Percentiles rank a stretch among this genome's conserved stretches.
phyloP scores from a whole-genome alignment of 116 monocot species.

The Posidonia oceanica region DNA sequence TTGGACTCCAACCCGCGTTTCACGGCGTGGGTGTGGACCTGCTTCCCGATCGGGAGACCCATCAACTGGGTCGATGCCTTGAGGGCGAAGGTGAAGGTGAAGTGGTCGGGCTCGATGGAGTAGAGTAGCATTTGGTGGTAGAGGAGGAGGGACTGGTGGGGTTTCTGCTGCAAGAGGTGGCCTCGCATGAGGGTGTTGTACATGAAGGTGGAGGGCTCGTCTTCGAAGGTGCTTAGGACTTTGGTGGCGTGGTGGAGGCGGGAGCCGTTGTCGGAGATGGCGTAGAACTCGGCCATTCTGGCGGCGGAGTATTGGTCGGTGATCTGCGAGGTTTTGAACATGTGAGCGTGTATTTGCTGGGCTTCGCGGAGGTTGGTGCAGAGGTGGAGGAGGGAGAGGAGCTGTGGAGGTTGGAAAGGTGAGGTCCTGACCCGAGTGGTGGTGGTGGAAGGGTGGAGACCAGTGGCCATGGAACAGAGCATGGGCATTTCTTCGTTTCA shows the following conservation, averaged over 20 bases:
- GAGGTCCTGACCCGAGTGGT: not conserved
- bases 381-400: conserved; percentile 32
- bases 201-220: conserved; percentile 18
- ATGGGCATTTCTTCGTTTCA: not conserved
- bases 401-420: conserved; percentile 27
- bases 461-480: not conserved
- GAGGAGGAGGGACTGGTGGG: conserved; percentile 22
- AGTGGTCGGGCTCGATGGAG: conserved; percentile 25
- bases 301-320: conserved; percentile 43
- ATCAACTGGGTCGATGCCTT: conserved; percentile 32
- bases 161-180: conserved; percentile 19
- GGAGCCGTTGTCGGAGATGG: conserved; percentile 14
- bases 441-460: not conserved
- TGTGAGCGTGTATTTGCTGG: conserved; percentile 41
- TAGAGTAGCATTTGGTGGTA: conserved; percentile 21
- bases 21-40: conserved; percentile 35
- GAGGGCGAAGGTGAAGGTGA: conserved; percentile 56
- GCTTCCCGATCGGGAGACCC: conserved; percentile 11
- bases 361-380: conserved; percentile 40
- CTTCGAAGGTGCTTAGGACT: conserved; percentile 15
- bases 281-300: conserved; percentile 47
- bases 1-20: conserved; percentile 19
- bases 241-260: conserved; percentile 19
- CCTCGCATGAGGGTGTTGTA: conserved; percentile 45
- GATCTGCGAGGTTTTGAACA: conserved; percentile 39